A percentile compares a stretch with the other conserved stretches of the same genome.
These are phyloP conservation scores for Colletotrichum sp. DNA, from an alignment of 2,329 filamentous ascomycete species.

Conservation along the genomic window DNA sequence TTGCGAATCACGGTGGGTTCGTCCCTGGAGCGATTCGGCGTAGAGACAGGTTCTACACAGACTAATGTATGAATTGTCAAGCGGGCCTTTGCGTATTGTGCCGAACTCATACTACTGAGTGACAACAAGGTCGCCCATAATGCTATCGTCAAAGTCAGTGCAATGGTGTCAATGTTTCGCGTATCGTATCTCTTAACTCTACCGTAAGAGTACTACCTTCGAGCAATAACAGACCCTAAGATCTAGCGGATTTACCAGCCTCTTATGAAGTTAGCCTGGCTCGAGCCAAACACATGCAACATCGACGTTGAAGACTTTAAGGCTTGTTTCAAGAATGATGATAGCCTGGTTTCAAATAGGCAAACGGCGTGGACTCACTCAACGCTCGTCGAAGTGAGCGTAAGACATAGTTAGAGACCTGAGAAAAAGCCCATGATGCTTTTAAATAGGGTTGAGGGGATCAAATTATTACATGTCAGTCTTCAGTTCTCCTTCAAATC, in stretches of 20 bases:
- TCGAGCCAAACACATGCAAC: too few relatives aligned
- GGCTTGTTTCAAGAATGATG: too few relatives aligned
- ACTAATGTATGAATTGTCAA: background rate
- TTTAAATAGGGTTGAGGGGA: background rate
- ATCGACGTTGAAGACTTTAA: too few relatives aligned
- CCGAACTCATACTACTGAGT: background rate
- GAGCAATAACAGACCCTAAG: too few relatives aligned
- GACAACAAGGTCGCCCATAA: background rate
- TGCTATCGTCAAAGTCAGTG: background rate
- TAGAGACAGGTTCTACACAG: background rate
- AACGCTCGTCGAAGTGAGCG: too few relatives aligned
- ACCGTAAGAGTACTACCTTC: too few relatives aligned
- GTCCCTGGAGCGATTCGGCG: background rate
- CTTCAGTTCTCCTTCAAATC: background rate
- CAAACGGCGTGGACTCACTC: too few relatives aligned
- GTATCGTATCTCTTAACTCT: background rate
- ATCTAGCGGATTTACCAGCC: too few relatives aligned
- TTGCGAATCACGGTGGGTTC: background rate
- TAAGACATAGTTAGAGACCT: too few relatives aligned
- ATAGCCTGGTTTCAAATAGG: too few relatives aligned
- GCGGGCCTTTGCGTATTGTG: background rate
- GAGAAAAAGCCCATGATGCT: background rate
- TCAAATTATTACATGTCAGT: background rate
- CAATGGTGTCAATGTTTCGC: background rate
- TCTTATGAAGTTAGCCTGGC: too few relatives aligned